phyloP scores from a whole-genome alignment of 352 stramenopile genomes.

The Phytophthora cactorum region DNA sequence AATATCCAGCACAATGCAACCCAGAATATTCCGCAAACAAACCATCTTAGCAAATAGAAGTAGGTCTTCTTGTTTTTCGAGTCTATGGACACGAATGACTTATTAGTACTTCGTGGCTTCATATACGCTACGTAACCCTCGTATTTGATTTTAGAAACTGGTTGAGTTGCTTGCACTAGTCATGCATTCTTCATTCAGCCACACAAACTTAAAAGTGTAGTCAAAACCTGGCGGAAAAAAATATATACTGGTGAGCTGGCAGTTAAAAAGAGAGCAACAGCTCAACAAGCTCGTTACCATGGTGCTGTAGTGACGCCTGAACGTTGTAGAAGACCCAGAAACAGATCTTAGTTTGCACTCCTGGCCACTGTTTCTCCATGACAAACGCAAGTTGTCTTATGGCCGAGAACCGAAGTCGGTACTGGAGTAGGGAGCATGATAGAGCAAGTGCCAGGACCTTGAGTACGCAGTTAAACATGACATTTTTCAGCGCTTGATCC shows the following conservation, averaged over 20 bases:
- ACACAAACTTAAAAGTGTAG: conserved; percentile 21
- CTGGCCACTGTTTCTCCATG: conserved; percentile 31
- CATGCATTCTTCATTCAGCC: conserved; percentile 4
- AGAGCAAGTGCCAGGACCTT: conserved; percentile 23
- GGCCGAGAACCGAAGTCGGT: conserved; percentile 17
- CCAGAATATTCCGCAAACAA: no score
- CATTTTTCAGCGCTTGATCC: conserved; percentile 17
- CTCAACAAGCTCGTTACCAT: conserved; percentile 17
- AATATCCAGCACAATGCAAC: no score
- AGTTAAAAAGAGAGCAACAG: not conserved
- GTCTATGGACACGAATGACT: no score
- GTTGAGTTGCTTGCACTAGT: conserved; percentile 7
- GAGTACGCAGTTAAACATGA: conserved; percentile 27
- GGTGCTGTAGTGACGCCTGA: conserved; percentile 34
- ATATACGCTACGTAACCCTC: not conserved
- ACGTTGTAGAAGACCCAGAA: conserved; percentile 47
- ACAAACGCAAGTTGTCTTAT: conserved; percentile 49
- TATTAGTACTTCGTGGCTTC: no score
- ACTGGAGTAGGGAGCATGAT: conserved; percentile 11
- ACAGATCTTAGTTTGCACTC: conserved; percentile 40
- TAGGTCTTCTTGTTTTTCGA: no score
- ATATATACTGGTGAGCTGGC: not conserved
- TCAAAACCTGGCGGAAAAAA: conserved; percentile 11
- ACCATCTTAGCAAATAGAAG: no score
- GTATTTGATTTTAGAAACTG: not conserved